phyloP scores from a whole-genome alignment of 1,284 basidiomycete species.

The Sporisorium scitamineum region DNA sequence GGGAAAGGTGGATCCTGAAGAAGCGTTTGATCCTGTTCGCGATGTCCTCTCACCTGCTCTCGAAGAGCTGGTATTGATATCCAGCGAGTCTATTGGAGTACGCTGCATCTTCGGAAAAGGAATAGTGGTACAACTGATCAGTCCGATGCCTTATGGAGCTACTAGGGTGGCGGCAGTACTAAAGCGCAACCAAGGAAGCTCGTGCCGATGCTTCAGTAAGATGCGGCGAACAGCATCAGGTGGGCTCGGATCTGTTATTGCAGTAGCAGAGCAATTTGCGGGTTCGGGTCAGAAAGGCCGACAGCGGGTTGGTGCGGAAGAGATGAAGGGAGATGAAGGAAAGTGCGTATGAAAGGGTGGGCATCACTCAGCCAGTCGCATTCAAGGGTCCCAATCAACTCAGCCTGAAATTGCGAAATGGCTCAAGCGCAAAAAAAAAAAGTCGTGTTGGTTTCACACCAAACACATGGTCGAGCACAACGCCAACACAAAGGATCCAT shows the following conservation, averaged over 20 bases:
- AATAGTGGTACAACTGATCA: background rate
- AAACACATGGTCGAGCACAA: background rate
- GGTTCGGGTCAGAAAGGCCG: background rate
- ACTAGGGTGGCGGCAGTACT: background rate
- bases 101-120: constrained; percentile 7
- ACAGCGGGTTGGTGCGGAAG: background rate
- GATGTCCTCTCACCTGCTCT: background rate
- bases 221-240: background rate
- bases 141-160: background rate
- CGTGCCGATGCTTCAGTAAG: background rate
- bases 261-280: background rate
- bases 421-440: constrained; percentile 3
- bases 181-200: background rate
- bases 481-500: no score
- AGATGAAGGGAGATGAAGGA: no score
- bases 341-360: background rate
- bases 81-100: constrained; percentile 4
- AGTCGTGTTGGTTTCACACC: background rate
- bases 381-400: constrained; percentile 13
- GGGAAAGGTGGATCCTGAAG: constrained; percentile 14
- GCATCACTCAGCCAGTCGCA: background rate
- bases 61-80: constrained; percentile 1
- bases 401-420: background rate
- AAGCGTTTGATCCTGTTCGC: background rate
- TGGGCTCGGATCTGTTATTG: no score